Evolutionary conservation across 352 stramenopile species (phyloP), one percentile per base, ranked within the genome.

Genomic region (Globisporangium iwayamae): DNA sequence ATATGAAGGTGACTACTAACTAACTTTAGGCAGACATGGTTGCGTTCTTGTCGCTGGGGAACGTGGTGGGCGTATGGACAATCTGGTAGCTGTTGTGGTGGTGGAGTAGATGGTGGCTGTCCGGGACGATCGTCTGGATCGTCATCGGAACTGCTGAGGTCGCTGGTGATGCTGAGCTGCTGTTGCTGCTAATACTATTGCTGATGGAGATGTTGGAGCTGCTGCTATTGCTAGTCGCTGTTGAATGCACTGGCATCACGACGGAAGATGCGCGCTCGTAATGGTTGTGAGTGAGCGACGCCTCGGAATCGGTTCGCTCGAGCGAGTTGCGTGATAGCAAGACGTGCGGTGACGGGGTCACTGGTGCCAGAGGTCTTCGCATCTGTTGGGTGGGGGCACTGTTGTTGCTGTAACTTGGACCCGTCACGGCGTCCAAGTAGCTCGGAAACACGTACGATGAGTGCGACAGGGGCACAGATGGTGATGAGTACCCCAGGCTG

Each of bases 31-130:
- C 63, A 30, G 70, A 74, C 70, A 72, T 65, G 50, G 56, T 25
- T 7, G 11, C 39, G 30, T 39, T 62, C 70, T 83, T 83, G 68
- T 85, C 79, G 14, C 50, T 56, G 25, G 78, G 76, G 58, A 87
- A 85, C 41, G 76, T 91, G 14, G 76, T 91, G 14, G 50, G 82
- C 11, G 82, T 91, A 32, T 64, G 76, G 56, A 87, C 78, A 60
- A 88, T 87, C 46, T 68, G 72, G 63, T 91, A 91, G 60, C 72
- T 85, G 32, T 14, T 39, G 25, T 56, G 48, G 70, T 32, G n/a
- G 62, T 63, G n/a, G 64, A 8, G 32, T 8, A 25, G 64, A 9
- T 63, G 50, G 36, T 78, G 73, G 9, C 72, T 36, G 39, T 79
- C 67, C 45, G 71, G 66, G 20, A 73, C 63, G 34, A 38, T 54